phyloP scores from a whole-genome alignment of 1,139 yeast genomes.

The Martiniozyma asiatica region DNA sequence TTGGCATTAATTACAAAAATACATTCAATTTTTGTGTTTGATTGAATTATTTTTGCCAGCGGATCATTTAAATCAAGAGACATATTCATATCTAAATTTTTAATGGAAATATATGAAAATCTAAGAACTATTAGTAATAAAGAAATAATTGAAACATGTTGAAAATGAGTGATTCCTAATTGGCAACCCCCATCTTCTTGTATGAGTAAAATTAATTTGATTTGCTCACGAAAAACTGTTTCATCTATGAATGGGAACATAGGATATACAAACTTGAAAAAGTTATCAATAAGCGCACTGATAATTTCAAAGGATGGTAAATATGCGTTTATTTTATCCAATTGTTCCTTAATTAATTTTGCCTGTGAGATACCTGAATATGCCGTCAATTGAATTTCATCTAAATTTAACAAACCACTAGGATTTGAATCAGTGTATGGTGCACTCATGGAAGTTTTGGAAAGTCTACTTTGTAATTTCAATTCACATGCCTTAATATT shows the following conservation, averaged over 20 bases:
- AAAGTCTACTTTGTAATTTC: too few species aligned
- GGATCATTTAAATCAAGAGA: slow-evolving; percentile 12
- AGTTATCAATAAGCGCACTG: slow-evolving; percentile 25
- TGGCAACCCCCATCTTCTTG: slow-evolving; percentile 17
- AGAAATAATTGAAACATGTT: slow-evolving; percentile 23
- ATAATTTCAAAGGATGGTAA: slow-evolving; percentile 26
- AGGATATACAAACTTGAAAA: slow-evolving; percentile 26
- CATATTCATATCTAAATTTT: slow-evolving; percentile 14
- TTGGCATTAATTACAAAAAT: slow-evolving; percentile 25
- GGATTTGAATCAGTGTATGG: too few species aligned
- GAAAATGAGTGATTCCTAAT: slow-evolving; percentile 20
- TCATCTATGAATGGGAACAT: slow-evolving; percentile 29
- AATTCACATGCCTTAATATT: slow-evolving; percentile 11
- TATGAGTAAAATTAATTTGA: slow-evolving; percentile 20
- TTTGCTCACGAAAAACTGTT: slow-evolving; percentile 24
- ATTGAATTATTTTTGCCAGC: slow-evolving; percentile 14
- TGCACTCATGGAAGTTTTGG: too few species aligned
- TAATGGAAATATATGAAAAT: slow-evolving; percentile 25
- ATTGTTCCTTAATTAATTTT: slow-evolving; percentile 7
- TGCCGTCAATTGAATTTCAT: too few species aligned
- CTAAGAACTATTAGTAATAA: slow-evolving; percentile 27
- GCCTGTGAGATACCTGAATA: too few species aligned
- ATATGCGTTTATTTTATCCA: slow-evolving; percentile 23
- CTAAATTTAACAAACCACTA: slow-evolving; percentile 5
- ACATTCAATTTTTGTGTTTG: slow-evolving; percentile 21